phyloP scores from a whole-genome alignment of 2,329 filamentous ascomycete species.

The Diaporthe sp. region DNA sequence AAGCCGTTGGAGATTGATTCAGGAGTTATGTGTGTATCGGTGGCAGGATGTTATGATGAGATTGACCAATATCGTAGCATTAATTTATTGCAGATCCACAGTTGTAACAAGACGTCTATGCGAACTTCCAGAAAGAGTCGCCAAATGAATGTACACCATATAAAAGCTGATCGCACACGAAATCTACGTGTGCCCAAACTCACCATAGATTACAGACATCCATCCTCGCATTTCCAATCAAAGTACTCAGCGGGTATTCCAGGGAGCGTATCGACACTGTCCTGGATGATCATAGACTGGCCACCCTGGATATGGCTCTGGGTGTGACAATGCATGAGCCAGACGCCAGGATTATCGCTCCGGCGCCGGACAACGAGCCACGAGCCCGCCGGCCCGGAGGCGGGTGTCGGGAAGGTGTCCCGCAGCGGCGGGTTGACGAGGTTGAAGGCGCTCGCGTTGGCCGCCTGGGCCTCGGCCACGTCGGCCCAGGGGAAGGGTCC shows the following conservation, averaged over 20 bases:
- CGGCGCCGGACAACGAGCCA: not conserved
- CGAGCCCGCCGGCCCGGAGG: not conserved
- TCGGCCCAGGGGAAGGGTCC: not conserved
- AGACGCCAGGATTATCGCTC: not conserved
- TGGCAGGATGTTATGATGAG: no score
- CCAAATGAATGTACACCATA: not conserved
- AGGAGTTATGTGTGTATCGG: not conserved
- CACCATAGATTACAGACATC: not conserved
- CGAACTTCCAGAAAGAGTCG: not conserved
- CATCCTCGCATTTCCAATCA: not conserved
- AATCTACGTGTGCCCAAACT: no score
- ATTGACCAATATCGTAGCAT: not conserved
- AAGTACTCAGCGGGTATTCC: not conserved
- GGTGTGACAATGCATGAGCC: not conserved
- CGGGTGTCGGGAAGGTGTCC: not conserved
- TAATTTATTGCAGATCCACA: not conserved
- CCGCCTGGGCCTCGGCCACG: not conserved
- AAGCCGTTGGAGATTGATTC: not conserved
- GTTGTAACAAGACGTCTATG: not conserved
- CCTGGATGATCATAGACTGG: not conserved
- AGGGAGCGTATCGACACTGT: not conserved
- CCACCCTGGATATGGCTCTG: constrained; percentile 5
- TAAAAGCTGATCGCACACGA: no score
- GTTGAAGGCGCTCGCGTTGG: not conserved
- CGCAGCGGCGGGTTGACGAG: not conserved